phyloP scores from a whole-genome alignment of 192 early-diverging fungal genomes.

The Mortierella antarctica region DNA sequence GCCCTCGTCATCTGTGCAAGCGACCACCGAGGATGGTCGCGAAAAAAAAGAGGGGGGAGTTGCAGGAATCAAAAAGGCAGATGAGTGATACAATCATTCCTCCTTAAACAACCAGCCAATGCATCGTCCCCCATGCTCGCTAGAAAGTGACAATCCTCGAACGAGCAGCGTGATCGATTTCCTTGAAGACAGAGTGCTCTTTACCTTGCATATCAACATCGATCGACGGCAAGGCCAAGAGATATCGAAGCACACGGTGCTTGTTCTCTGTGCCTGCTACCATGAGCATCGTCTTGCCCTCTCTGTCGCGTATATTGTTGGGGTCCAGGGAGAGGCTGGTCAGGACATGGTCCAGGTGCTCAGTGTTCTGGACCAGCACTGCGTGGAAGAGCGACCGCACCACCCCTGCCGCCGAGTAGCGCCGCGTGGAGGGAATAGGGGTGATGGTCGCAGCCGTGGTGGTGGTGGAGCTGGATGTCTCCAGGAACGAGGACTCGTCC shows the following conservation, averaged over 20 bases:
- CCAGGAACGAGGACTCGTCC: constrained; percentile 29
- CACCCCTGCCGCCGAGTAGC: constrained; percentile 39
- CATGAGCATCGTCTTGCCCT: constrained; percentile 58
- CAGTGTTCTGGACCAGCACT: constrained; percentile 50
- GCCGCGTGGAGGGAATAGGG: constrained; percentile 7
- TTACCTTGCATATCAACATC: constrained; percentile 49
- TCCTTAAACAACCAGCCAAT: too few species aligned
- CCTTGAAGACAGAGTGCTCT: neutral
- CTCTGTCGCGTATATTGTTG: constrained; percentile 47
- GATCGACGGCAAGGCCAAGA: constrained; percentile 25
- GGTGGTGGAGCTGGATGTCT: constrained; percentile 32
- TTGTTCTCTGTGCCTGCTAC: constrained; percentile 56
- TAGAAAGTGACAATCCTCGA: too few species aligned
- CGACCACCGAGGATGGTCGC: neutral
- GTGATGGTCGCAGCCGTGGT: constrained; percentile 25
- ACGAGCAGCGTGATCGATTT: neutral
- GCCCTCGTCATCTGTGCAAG: constrained; percentile 53
- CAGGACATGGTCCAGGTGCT: constrained; percentile 51
- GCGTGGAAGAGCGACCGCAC: constrained; percentile 55
- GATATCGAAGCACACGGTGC: constrained; percentile 36
- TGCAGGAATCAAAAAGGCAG: neutral
- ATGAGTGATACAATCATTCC: neutral
- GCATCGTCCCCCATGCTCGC: too few species aligned
- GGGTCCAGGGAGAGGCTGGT: constrained; percentile 35
- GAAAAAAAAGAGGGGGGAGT: constrained; percentile 1